phyloP scores from a whole-genome alignment of 768 basidiomycete species.

The Mycena indigotica region DNA sequence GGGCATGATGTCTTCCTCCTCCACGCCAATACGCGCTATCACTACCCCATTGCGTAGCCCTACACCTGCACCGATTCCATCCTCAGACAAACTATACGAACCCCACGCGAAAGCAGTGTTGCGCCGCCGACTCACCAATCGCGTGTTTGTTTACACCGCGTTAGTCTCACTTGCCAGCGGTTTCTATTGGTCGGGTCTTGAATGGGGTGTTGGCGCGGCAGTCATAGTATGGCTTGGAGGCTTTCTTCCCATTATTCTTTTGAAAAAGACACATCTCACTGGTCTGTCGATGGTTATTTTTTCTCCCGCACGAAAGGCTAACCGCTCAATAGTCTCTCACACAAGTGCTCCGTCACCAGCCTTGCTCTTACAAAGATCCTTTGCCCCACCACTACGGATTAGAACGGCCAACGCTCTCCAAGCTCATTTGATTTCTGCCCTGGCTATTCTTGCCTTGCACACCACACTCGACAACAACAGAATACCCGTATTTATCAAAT shows the following conservation, averaged over 20 bases:
- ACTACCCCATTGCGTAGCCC: constrained; percentile 48
- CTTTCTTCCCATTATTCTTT: constrained; percentile 58
- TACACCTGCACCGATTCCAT: constrained; percentile 56
- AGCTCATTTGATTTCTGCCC: constrained; percentile 39
- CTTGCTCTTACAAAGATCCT: constrained; percentile 14
- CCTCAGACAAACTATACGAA: constrained; percentile 61
- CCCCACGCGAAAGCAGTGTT: constrained; percentile 66
- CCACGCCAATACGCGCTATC: constrained; percentile 52
- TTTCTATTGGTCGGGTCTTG: constrained; percentile 40
- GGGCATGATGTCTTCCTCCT: not conserved
- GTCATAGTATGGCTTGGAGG: constrained; percentile 49
- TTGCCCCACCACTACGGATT: constrained; percentile 5
- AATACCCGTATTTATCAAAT: constrained; percentile 64
- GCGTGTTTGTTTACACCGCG: constrained; percentile 54
- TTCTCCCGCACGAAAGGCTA: not conserved
- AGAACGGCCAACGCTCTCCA: constrained; percentile 9
- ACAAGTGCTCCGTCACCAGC: constrained; percentile 14
- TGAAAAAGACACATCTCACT: constrained; percentile 61
- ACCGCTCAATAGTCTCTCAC: constrained; percentile 8
- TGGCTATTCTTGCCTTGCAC: constrained; percentile 47
- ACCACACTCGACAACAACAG: constrained; percentile 44
- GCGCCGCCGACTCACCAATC: constrained; percentile 57
- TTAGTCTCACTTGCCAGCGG: constrained; percentile 50
- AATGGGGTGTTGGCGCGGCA: constrained; percentile 37
- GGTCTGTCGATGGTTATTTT: constrained; percentile 42